A percentile compares a stretch with the other conserved stretches of the same genome.
These are phyloP conservation scores for Letharia columbiana DNA, from an alignment of 495 filamentous ascomycete genomes.

Conservation along the genomic window DNA sequence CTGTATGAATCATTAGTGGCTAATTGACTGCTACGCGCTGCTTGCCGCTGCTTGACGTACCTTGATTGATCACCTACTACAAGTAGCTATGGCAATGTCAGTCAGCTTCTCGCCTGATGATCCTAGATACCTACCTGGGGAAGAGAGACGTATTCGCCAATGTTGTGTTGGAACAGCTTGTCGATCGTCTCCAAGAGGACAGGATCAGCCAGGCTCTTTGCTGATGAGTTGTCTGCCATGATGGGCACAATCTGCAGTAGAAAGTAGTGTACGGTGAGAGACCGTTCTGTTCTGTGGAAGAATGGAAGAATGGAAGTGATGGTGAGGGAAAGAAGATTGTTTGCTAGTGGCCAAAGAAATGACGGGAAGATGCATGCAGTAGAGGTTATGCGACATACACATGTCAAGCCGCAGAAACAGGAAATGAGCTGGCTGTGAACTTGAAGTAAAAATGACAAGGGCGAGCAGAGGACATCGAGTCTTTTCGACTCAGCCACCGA, in stretches of 20 bases:
- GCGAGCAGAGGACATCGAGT: too few species aligned
- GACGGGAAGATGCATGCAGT: not conserved
- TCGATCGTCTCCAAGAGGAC: slow-evolving; percentile 36
- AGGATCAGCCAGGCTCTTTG: slow-evolving; percentile 26
- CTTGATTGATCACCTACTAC: not conserved
- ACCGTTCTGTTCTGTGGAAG: not conserved
- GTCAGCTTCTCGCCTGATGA: not conserved
- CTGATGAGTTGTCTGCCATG: not conserved
- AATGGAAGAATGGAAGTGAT: not conserved
- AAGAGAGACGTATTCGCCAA: slow-evolving; percentile 32
- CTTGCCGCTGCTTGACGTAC: slow-evolving; percentile 28
- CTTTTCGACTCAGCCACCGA: too few species aligned
- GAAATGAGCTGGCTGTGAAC: too few species aligned
- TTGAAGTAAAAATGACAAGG: too few species aligned
- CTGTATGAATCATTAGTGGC: slow-evolving; percentile 32
- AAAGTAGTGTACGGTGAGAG: not conserved
- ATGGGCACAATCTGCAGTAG: not conserved
- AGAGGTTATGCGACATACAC: too few species aligned
- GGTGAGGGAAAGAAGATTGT: not conserved
- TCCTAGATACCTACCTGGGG: slow-evolving; percentile 26
- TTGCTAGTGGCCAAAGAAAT: not conserved
- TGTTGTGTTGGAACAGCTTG: slow-evolving; percentile 32
- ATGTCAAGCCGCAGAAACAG: too few species aligned
- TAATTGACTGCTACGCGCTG: not conserved
- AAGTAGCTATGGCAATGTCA: slow-evolving; percentile 21